phyloP scores from a whole-genome alignment of 768 basidiomycete species.

The Termitomyces sp. region DNA sequence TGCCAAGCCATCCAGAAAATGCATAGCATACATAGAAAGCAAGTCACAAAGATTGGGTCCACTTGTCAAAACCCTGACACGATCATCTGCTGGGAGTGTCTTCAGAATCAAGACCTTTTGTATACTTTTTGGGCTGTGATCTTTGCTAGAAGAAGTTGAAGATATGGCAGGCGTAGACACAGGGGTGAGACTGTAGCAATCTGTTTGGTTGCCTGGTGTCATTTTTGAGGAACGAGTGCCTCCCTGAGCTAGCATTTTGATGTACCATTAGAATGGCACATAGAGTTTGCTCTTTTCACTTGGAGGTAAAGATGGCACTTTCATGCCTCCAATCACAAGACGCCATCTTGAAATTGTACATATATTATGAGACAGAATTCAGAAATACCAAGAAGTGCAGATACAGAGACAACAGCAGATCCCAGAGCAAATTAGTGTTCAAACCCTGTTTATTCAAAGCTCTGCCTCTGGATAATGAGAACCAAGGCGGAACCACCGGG shows the following conservation, averaged over 20 bases:
- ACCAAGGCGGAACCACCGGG: background rate
- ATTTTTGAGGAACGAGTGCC: too few relatives aligned
- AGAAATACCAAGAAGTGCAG: background rate
- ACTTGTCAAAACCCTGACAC: too few relatives aligned
- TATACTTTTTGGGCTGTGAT: background rate
- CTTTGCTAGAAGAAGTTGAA: background rate
- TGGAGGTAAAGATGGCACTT: background rate
- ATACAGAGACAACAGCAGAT: background rate
- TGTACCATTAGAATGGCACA: background rate
- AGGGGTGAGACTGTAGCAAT: background rate
- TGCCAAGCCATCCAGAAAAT: background rate
- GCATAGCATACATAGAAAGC: too few relatives aligned
- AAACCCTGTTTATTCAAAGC: background rate
- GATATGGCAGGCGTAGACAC: background rate
- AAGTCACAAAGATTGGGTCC: too few relatives aligned
- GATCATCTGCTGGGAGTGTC: too few relatives aligned
- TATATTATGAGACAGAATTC: background rate
- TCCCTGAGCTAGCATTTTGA: too few relatives aligned
- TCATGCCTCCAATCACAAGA: background rate
- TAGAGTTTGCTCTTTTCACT: background rate
- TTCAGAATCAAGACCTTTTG: too few relatives aligned
- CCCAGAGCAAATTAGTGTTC: background rate
- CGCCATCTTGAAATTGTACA: background rate
- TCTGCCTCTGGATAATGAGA: background rate
- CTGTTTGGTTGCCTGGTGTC: too few relatives aligned